Conservation (phyloP, 257 asterid species). For the Nicotiana attenuata region DNA sequence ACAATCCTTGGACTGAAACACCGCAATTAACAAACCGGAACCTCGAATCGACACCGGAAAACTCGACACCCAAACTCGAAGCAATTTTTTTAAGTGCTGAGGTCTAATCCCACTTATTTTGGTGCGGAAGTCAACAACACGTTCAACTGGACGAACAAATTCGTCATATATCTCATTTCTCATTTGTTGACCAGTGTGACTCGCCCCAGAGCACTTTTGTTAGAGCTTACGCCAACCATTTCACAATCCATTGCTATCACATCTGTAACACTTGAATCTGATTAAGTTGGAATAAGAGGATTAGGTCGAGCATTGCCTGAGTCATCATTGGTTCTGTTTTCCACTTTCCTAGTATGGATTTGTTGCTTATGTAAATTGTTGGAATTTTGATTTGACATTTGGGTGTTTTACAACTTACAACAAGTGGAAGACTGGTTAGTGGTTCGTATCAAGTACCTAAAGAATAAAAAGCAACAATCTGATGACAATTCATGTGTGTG, state of each 20-base stretch:
- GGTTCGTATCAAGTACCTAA: no score
- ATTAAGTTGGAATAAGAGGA: conserved; percentile 68
- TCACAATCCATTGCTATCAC: conserved; percentile 92
- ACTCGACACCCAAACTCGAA: no score
- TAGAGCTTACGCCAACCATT: conserved; percentile 91
- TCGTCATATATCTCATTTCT: conserved; percentile 82
- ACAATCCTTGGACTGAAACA: no score
- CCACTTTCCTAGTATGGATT: conserved; percentile 91
- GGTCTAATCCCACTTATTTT: conserved; percentile 94
- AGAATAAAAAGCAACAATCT: no score
- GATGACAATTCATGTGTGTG: no score
- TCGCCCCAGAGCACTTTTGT: conserved; percentile 92
- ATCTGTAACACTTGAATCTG: conserved; percentile 70
- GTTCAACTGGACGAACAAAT: conserved; percentile 80
- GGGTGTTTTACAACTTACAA: no score
- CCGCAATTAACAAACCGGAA: no score
- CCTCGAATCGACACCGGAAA: no score
- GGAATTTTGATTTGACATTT: no score
- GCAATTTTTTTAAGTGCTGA: conserved; percentile 65
- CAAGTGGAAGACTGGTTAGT: no score
- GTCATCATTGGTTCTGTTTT: conserved; percentile 62
- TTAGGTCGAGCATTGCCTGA: conserved; percentile 35
- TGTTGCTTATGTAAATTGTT: no score
- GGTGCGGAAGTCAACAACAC: conserved; percentile 85
- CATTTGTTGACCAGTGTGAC: conserved; percentile 87